phyloP scores from a whole-genome alignment of 2,329 filamentous ascomycete species.

The Capronia americana region DNA sequence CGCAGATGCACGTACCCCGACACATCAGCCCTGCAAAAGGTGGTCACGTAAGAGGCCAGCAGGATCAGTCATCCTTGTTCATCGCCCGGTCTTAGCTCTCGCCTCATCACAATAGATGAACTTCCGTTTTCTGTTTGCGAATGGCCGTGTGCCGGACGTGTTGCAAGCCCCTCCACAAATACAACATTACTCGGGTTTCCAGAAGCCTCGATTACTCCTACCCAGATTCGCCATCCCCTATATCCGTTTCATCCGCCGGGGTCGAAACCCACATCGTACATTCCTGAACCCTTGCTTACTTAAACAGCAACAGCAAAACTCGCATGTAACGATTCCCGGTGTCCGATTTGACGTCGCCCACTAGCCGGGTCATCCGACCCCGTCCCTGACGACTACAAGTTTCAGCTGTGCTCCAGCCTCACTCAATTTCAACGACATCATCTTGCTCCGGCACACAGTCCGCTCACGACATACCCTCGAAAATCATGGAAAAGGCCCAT shows the following conservation, averaged over 20 bases:
- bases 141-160: conserved; percentile 10
- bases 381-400: conserved; percentile 15
- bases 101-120: conserved; percentile 8
- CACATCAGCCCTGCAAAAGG: background rate
- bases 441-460: background rate
- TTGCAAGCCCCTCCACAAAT: background rate
- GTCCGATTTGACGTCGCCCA: conserved; percentile 20
- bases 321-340: background rate
- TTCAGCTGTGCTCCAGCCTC: conserved; percentile 32
- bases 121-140: conserved; percentile 15
- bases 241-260: conserved; percentile 4
- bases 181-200: background rate
- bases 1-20: background rate
- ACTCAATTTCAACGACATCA: conserved; percentile 31
- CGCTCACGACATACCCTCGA: conserved; percentile 1
- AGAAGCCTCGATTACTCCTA: background rate
- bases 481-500: conserved; percentile 14
- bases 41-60: conserved; percentile 22
- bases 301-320: conserved; percentile 12
- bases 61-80: conserved; percentile 17
- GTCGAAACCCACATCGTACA: conserved; percentile 12
- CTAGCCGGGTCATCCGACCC: conserved; percentile 21
- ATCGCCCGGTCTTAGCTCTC: background rate
- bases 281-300: conserved; percentile 19
- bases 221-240: conserved; percentile 8